Conservation (phyloP, 2,329 filamentous ascomycete species). For the Pseudogymnoascus sp. region DNA sequence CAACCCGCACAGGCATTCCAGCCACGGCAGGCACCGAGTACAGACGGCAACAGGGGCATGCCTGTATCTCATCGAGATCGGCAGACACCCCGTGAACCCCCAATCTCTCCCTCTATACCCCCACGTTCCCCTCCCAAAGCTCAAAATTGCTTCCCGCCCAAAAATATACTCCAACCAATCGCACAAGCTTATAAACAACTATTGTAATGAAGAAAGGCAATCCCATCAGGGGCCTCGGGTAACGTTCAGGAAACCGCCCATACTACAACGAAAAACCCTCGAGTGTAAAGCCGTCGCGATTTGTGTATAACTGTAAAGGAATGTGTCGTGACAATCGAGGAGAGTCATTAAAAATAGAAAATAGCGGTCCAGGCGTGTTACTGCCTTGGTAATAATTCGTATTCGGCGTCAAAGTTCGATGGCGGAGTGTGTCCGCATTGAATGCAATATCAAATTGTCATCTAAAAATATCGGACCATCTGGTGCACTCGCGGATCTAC, state of each 20-base stretch:
- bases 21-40: neutral
- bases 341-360: conserved; percentile 9
- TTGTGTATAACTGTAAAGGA: neutral
- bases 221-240: conserved; percentile 1
- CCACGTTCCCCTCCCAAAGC: neutral
- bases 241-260: neutral
- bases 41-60: neutral
- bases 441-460: conserved; percentile 34
- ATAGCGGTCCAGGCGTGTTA: neutral
- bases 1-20: conserved; percentile 5
- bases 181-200: neutral
- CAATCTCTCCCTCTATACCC: neutral
- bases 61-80: conserved; percentile 2
- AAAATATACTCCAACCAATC: conserved; percentile 1
- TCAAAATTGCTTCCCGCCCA: conserved; percentile 1
- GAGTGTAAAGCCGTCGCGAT: conserved; percentile 2
- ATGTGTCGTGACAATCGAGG: conserved; percentile 8
- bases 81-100: neutral
- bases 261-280: neutral
- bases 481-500: conserved; percentile 27
- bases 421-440: conserved; percentile 30
- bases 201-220: neutral
- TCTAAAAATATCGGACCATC: neutral
- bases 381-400: conserved; percentile 22
- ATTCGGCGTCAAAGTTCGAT: conserved; percentile 25